A percentile compares a stretch with the other conserved stretches of the same genome.
Evolutionary conservation across 495 filamentous ascomycete species (phyloP).

Genomic region (Melanomma pulvis-pyrius): DNA sequence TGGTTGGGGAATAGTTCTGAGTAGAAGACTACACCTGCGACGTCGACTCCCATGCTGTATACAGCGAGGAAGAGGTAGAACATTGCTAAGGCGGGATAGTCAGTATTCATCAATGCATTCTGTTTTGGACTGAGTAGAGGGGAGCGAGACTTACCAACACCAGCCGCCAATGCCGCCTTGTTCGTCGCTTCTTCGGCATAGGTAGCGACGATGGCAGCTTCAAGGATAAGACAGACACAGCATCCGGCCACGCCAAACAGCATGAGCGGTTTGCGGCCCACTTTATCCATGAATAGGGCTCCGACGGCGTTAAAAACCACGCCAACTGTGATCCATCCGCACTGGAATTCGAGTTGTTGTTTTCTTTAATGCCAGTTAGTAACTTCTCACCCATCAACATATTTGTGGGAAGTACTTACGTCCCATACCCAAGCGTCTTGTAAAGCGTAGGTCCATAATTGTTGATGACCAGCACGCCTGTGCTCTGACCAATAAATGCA

Average conservation of each 20-base stretch:
- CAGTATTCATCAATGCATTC: not conserved
- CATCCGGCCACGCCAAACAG: conserved; percentile 36
- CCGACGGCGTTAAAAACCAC: conserved; percentile 37
- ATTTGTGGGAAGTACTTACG: not conserved
- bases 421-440: conserved; percentile 35
- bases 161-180: conserved; percentile 28
- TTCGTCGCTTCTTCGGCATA: conserved; percentile 31
- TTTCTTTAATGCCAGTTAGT: not conserved
- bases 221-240: conserved; percentile 34
- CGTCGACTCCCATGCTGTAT: conserved; percentile 38
- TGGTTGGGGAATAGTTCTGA: conserved; percentile 67
- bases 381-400: not conserved
- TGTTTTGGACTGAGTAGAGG: not conserved
- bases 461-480: conserved; percentile 42
- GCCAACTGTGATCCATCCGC: conserved; percentile 40
- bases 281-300: conserved; percentile 32
- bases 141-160: conserved; percentile 32
- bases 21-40: conserved; percentile 37
- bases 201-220: conserved; percentile 36
- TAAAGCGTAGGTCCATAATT: conserved; percentile 43
- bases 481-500: conserved; percentile 38
- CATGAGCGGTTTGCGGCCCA: conserved; percentile 40
- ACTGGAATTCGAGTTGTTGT: conserved; percentile 36
- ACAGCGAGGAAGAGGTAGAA: conserved; percentile 33
- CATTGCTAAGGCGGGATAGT: conserved; percentile 2